Evolutionary conservation across 257 asterid species (phyloP).

Genomic region (Solanum appendiculatum): DNA sequence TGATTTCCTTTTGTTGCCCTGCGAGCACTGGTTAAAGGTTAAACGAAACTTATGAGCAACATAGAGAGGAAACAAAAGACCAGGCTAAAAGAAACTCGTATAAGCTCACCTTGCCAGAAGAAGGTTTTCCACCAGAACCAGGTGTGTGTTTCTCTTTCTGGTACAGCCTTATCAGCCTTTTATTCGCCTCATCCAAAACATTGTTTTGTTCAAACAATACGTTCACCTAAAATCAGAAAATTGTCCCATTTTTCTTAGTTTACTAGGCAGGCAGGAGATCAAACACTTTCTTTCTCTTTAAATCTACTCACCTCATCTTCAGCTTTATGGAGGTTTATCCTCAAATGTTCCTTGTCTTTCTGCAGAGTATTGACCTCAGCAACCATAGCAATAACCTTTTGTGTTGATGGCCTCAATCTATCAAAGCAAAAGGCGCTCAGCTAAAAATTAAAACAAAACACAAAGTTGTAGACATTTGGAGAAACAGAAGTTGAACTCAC

Average conservation of each 20-base stretch:
- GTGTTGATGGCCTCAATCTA: conserved; percentile 62
- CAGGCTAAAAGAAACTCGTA: not conserved
- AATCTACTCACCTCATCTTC: conserved; percentile 69
- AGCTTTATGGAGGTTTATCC: conserved; percentile 62
- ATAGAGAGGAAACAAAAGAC: not conserved
- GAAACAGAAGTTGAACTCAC: conserved; percentile 21
- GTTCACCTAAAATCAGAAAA: conserved; percentile 1
- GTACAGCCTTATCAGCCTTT: conserved; percentile 1
- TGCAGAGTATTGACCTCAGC: conserved; percentile 48
- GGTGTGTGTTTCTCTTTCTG: conserved; percentile 4
- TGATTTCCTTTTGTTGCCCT: conserved; percentile 73
- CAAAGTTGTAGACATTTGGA: not conserved
- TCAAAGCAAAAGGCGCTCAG: conserved; percentile 14
- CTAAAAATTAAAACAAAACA: not conserved
- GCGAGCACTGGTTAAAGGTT: not conserved
- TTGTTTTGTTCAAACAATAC: conserved; percentile 1
- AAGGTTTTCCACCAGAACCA: conserved; percentile 1
- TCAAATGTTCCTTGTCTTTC: conserved; percentile 61
- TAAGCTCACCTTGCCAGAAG: not conserved
- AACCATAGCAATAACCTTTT: conserved; percentile 51
- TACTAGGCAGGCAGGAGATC: not conserved
- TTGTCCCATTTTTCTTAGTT: not conserved
- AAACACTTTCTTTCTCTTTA: not conserved
- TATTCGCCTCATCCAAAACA: conserved; percentile 2
- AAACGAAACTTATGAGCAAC: not conserved